These are phyloP conservation scores for Cyathus striatus DNA, from an alignment of 768 basidiomycete species.

Conservation along the genomic window DNA sequence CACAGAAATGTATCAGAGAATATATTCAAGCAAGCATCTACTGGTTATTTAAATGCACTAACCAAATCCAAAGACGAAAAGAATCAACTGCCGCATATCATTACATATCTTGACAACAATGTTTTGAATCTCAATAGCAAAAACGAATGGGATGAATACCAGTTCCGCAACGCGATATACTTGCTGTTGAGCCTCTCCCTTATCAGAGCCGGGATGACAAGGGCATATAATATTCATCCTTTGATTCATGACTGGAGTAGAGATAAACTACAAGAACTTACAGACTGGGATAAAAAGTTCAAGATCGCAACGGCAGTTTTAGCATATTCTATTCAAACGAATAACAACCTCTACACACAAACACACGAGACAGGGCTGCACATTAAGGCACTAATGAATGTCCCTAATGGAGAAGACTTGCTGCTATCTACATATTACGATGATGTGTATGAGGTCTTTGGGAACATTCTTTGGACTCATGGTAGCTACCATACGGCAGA, in stretches of 20 bases:
- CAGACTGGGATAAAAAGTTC: background rate
- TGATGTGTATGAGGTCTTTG: background rate
- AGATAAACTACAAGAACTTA: background rate
- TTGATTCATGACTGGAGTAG: constrained; percentile 7
- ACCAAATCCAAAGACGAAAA: background rate
- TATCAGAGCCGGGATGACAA: constrained; percentile 4
- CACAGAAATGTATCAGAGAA: constrained; percentile 9
- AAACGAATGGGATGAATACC: constrained; percentile 8
- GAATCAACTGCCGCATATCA: background rate
- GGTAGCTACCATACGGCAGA: background rate
- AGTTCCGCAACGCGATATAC: constrained; percentile 10
- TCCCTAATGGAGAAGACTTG: background rate
- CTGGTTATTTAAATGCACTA: too few relatives aligned
- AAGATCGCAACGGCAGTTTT: constrained; percentile 1
- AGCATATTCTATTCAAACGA: background rate
- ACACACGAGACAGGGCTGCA: background rate
- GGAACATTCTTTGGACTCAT: background rate
- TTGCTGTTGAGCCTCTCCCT: constrained; percentile 12
- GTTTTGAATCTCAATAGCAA: background rate
- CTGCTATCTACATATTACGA: background rate
- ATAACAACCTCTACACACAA: constrained; percentile 1
- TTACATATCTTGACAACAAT: background rate
- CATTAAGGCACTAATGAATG: background rate
- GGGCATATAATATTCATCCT: constrained; percentile 6
- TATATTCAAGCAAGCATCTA: constrained; percentile 10